Conservation (phyloP, 1,284 basidiomycete genomes). For the Vanrija humicola region DNA sequence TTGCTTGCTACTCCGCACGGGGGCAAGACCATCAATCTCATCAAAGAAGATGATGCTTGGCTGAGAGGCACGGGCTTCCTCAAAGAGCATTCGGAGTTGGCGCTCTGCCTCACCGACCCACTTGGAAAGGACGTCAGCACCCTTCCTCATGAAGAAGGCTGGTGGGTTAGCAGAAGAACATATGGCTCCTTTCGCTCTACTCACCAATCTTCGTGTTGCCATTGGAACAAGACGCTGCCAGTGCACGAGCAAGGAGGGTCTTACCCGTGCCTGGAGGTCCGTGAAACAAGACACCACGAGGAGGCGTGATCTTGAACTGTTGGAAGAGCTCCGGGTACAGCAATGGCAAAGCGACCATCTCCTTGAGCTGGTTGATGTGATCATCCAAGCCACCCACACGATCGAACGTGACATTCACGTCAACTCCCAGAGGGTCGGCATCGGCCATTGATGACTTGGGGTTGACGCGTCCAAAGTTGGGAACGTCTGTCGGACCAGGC, state of each 20-base stretch:
- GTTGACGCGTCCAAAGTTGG: constrained; percentile 46
- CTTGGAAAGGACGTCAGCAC: constrained; percentile 95
- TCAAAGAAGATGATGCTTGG: constrained; percentile 99
- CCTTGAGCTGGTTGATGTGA: constrained; percentile 95
- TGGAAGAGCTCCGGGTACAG: constrained; percentile 98
- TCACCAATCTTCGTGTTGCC: constrained; percentile 84
- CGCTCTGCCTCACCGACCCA: constrained; percentile 99
- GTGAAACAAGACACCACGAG: constrained; percentile 94
- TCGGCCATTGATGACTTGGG: constrained; percentile 74
- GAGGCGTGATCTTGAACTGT: constrained; percentile 88
- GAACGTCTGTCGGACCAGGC: constrained; percentile 55
- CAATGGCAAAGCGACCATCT: constrained; percentile 95
- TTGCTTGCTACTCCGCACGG: constrained; percentile 95
- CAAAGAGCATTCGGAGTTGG: constrained; percentile 90
- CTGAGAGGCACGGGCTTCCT: constrained; percentile 88
- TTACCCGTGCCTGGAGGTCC: constrained; percentile 89
- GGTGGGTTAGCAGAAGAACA: not conserved
- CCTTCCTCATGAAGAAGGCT: constrained; percentile 99
- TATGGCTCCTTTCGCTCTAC: constrained; percentile 31
- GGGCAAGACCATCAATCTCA: constrained; percentile 95
- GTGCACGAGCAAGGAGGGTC: constrained; percentile 84
- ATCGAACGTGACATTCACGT: constrained; percentile 90
- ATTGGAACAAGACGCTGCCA: constrained; percentile 88
- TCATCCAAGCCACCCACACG: constrained; percentile 96
- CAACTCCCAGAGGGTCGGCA: constrained; percentile 90